These are phyloP conservation scores for Acephala macrosclerotiorum DNA, from an alignment of 2,329 filamentous ascomycete genomes.

Conservation along the genomic window DNA sequence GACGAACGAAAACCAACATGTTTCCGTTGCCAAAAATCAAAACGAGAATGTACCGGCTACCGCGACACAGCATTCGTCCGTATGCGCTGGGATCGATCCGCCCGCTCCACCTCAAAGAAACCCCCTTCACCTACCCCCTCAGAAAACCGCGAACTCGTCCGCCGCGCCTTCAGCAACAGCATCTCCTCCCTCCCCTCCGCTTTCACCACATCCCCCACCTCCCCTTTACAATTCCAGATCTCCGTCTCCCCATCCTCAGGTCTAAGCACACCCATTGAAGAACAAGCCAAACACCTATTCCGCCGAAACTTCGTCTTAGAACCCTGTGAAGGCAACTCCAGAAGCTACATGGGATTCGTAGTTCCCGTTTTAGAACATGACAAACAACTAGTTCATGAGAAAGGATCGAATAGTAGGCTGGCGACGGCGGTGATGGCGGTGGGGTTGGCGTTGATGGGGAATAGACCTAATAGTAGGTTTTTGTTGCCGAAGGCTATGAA, in stretches of 20 bases:
- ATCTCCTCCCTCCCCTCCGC: not conserved
- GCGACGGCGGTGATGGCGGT: constrained; percentile 66
- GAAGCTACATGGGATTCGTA: constrained; percentile 11
- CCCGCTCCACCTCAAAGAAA: constrained; percentile 7
- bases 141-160: not conserved
- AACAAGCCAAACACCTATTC: constrained; percentile 63
- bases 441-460: constrained; percentile 61
- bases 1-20: constrained; percentile 13
- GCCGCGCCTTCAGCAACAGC: not conserved
- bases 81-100: not conserved
- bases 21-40: constrained; percentile 12
- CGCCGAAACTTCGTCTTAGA: constrained; percentile 64
- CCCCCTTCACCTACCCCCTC: not conserved
- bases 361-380: constrained; percentile 12
- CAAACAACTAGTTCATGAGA: not conserved
- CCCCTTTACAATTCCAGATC: not conserved
- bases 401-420: constrained; percentile 56
- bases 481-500: constrained; percentile 50
- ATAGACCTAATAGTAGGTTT: constrained; percentile 48
- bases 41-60: constrained; percentile 11
- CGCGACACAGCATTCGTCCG: constrained; percentile 13
- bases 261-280: constrained; percentile 46
- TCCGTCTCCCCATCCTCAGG: constrained; percentile 4
- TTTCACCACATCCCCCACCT: not conserved
- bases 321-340: constrained; percentile 51